These are phyloP conservation scores for Austroboletus novae-zelandiae DNA, from an alignment of 1,284 basidiomycete species.

Conservation along the genomic window DNA sequence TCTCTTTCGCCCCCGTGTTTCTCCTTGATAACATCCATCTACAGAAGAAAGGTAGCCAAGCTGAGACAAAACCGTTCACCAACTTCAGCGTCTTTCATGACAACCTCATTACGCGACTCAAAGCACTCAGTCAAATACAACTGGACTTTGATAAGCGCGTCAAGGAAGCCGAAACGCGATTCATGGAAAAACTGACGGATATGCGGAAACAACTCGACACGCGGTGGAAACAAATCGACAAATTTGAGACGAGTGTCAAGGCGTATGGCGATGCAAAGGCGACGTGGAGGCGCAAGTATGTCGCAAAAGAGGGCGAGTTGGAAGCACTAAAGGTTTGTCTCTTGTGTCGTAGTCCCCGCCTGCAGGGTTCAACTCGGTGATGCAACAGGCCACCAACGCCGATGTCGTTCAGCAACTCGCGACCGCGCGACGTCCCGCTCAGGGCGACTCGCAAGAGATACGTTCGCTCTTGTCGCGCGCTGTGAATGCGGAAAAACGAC, in stretches of 20 bases:
- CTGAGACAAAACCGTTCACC: conserved; percentile 87
- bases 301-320: conserved; percentile 84
- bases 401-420: conserved; percentile 79
- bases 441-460: conserved; percentile 69
- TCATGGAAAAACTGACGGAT: conserved; percentile 69
- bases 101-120: conserved; percentile 86
- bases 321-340: conserved; percentile 73
- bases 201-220: conserved; percentile 87
- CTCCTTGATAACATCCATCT: background rate
- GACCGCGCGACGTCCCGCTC: conserved; percentile 61
- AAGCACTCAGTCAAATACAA: conserved; percentile 81
- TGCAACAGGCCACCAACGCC: conserved; percentile 60
- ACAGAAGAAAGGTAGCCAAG: conserved; percentile 68
- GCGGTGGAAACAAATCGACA: conserved; percentile 91
- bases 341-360: background rate
- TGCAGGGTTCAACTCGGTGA: background rate
- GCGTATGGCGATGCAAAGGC: conserved; percentile 79
- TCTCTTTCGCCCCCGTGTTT: background rate
- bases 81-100: conserved; percentile 96
- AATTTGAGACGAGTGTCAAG: conserved; percentile 88
- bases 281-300: conserved; percentile 84
- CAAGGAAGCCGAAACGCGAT: conserved; percentile 77
- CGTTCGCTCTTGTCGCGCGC: conserved; percentile 71
- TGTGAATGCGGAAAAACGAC: conserved; percentile 77
- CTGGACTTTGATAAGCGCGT: conserved; percentile 83